phyloP scores from a whole-genome alignment of 176 grass and related monocot genomes.

The Zea mays region DNA sequence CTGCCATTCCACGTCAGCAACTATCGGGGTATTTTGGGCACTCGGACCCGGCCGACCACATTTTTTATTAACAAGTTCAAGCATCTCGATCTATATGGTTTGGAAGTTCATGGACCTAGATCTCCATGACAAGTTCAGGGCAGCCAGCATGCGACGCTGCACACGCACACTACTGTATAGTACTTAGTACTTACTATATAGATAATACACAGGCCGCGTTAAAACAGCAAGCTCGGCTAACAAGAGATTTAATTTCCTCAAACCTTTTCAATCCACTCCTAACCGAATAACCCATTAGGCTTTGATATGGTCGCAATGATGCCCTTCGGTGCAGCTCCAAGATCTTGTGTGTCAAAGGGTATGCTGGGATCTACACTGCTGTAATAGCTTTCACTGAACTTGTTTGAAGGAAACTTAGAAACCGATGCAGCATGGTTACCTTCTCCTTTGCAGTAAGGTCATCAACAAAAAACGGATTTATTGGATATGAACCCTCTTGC shows the following conservation, averaged over 20 bases:
- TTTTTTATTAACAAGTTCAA: too few relatives aligned
- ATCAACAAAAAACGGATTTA: constrained; percentile 52
- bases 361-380: constrained; percentile 49
- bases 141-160: too few relatives aligned
- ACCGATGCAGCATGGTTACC: constrained; percentile 41
- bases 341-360: constrained; percentile 63
- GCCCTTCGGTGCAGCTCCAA: constrained; percentile 56
- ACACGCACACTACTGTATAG: too few relatives aligned
- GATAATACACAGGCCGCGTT: not conserved
- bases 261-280: too few relatives aligned
- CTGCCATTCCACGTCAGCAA: too few relatives aligned
- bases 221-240: not conserved
- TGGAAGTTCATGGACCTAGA: too few relatives aligned
- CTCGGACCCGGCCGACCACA: too few relatives aligned
- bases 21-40: too few relatives aligned
- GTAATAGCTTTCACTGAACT: constrained; percentile 40
- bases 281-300: not conserved
- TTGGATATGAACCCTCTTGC: constrained; percentile 58
- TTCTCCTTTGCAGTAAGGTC: constrained; percentile 62
- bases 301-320: constrained; percentile 57
- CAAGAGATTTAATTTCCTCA: too few relatives aligned
- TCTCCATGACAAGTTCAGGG: too few relatives aligned
- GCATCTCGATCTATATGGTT: too few relatives aligned
- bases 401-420: not conserved
- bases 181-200: too few relatives aligned